A percentile compares a stretch with the other conserved stretches of the same genome.
Evolutionary conservation across 805 yeast species (phyloP).

Genomic region (Yueomyces sinensis): DNA sequence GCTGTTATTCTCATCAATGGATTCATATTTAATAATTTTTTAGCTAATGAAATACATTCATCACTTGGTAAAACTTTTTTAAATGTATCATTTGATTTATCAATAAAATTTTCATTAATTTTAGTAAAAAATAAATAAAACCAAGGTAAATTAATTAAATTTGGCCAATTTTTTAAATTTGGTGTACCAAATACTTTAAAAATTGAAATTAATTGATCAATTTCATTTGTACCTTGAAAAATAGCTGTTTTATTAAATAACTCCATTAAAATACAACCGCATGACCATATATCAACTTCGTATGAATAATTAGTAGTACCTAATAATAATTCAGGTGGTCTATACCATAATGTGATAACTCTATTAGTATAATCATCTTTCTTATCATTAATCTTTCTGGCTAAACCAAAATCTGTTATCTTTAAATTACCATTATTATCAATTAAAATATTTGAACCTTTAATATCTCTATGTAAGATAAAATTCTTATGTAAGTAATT

Average conservation of each 20-base stretch:
- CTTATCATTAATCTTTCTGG: conserved; percentile 49
- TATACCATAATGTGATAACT: conserved; percentile 92
- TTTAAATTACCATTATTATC: conserved; percentile 49
- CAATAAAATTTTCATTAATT: conserved; percentile 26
- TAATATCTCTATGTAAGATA: conserved; percentile 69
- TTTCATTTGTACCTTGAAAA: conserved; percentile 82
- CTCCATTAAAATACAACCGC: conserved; percentile 83
- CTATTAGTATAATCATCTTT: conserved; percentile 71
- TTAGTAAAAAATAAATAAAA: conserved; percentile 54
- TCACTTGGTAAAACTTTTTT: conserved; percentile 31
- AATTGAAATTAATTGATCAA: conserved; percentile 67
- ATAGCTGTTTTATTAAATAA: conserved; percentile 60
- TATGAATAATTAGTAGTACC: conserved; percentile 86
- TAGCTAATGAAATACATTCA: conserved; percentile 52
- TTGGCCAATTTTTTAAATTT: conserved; percentile 59
- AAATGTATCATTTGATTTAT: conserved; percentile 32
- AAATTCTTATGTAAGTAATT: conserved; percentile 53
- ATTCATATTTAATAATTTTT: conserved; percentile 47
- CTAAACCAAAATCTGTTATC: conserved; percentile 75
- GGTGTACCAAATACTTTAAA: conserved; percentile 86
- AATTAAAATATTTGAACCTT: conserved; percentile 65
- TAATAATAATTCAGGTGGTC: conserved; percentile 87
- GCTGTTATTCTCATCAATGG: conserved; percentile 63
- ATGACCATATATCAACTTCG: conserved; percentile 94
- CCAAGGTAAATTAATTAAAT: conserved; percentile 77